Base-by-base conservation (phyloP, 768 basidiomycete species). In the Sarcomyxa edulis region DNA sequence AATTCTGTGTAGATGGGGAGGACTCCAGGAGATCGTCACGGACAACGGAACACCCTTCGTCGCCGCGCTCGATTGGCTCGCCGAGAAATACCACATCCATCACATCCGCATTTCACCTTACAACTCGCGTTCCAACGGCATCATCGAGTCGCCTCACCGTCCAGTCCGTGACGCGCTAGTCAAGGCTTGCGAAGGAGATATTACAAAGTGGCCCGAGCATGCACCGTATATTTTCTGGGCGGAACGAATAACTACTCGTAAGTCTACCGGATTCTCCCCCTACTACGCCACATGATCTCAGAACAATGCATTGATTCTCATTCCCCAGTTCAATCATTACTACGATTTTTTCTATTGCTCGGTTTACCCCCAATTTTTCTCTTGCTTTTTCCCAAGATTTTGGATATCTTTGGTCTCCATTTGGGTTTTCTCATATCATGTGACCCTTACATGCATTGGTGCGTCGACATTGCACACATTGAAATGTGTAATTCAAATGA, bases 31-130 rank as follows among this genome's bases (percentile, higher is more conserved):
- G 21, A 58, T 72, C 3, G 54, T 69, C 0, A 65, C 64, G 0
- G 67, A 71, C 44, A 66, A 66, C 44, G 54, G 64, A 0, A 43
- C 56, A 0, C 54, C 54, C 0, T 56, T 64, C 25, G 32, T 62
- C 2, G n/a, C n/a, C n/a, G 51, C 53, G 0, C 39, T 38, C 9
- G 35, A 50, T 19, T 44, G 39, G 6, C 36, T 57, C 0, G 32
- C 32, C 1, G n/a, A 57, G 7, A 47, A 51, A 21, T 57, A 56
- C 4, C 36, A 61, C 10, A 59, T 70, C 16, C 30, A 40, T 2
- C 60, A 69, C 32, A 69, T 71, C 6, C 29, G 45, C 0, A 72
- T 72, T 11, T 64, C 59, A 7, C 48, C 57, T 0, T 72, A 70
- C 46, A 71, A 71, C 42, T 69, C 64, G 0, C 47, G 48, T 1